These are phyloP conservation scores for Davidsoniella virescens DNA, from an alignment of 2,329 filamentous ascomycete species.

Conservation along the genomic window DNA sequence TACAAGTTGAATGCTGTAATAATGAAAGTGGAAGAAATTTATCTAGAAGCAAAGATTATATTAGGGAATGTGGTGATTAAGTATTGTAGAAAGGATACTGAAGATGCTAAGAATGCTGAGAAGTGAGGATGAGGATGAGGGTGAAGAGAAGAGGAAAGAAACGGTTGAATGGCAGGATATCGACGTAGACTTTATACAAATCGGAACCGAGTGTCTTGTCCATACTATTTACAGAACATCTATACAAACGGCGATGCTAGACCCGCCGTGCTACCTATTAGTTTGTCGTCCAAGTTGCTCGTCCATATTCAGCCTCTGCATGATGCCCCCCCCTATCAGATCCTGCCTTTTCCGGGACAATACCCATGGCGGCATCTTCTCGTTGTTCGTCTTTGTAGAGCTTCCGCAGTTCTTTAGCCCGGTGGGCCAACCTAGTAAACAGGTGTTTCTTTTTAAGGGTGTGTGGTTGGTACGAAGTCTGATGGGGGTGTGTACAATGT, in stretches of 20 bases:
- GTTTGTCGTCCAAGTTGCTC: background rate
- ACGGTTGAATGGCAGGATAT: background rate
- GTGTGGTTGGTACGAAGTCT: no score
- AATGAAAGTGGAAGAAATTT: background rate
- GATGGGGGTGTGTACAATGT: no score
- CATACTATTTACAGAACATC: background rate
- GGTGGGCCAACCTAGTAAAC: no score
- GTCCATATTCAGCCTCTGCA: background rate
- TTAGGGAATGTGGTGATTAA: background rate
- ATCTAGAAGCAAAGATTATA: background rate
- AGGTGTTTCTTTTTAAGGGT: no score
- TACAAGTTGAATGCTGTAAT: background rate
- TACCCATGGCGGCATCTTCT: background rate
- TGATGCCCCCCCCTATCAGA: background rate
- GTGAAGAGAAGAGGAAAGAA: constrained; percentile 11
- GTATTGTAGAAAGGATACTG: background rate
- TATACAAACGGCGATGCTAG: background rate
- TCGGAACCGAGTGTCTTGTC: background rate
- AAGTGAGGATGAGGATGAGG: constrained; percentile 9
- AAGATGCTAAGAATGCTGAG: constrained; percentile 2
- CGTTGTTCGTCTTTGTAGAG: background rate
- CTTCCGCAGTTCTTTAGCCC: no score
- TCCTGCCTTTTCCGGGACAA: background rate
- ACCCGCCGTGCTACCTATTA: background rate
- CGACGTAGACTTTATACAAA: constrained; percentile 9